A percentile compares a stretch with the other conserved stretches of the same genome.
Evolutionary conservation across 768 basidiomycete genomes (phyloP).

Genomic region (Sporobolomyces roseus): DNA sequence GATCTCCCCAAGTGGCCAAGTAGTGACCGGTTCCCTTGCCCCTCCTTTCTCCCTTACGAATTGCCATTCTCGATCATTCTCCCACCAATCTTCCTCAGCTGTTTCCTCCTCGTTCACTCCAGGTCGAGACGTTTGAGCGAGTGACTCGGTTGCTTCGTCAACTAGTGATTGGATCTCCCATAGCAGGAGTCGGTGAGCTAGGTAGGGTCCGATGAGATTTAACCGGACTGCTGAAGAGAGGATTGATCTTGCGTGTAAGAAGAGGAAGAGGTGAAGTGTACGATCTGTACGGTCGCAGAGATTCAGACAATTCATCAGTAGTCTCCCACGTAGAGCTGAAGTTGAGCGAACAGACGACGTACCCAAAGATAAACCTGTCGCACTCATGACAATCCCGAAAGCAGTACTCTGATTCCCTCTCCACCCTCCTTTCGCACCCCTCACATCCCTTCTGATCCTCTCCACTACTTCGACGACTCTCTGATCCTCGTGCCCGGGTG

Average conservation of each 20-base stretch:
- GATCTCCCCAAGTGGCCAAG: slow-evolving; percentile 95
- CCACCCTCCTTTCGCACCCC: neutral
- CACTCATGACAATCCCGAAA: slow-evolving; percentile 80
- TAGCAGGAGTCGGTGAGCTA: slow-evolving; percentile 78
- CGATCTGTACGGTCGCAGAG: slow-evolving; percentile 55
- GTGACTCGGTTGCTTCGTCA: slow-evolving; percentile 2
- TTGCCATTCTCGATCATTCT: slow-evolving; percentile 5
- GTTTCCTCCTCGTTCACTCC: slow-evolving; percentile 1
- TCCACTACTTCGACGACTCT: neutral
- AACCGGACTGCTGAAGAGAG: slow-evolving; percentile 88
- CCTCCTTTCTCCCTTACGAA: slow-evolving; percentile 45
- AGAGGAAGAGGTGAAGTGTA: slow-evolving; percentile 75
- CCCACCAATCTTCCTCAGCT: slow-evolving; percentile 26
- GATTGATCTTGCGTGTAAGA: slow-evolving; percentile 83
- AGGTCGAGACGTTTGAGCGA: too few species aligned
- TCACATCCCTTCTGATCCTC: neutral
- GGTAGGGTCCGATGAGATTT: slow-evolving; percentile 88
- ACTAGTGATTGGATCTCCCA: slow-evolving; percentile 68
- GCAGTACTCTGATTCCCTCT: slow-evolving; percentile 80
- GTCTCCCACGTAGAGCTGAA: neutral
- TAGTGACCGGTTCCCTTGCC: slow-evolving; percentile 65
- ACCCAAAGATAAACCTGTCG: slow-evolving; percentile 55
- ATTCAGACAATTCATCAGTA: neutral
- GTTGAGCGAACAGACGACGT: neutral
- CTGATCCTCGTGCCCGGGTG: neutral